These are phyloP conservation scores for Truncatella angustata DNA, from an alignment of 2,329 filamentous ascomycete species.

Conservation along the genomic window DNA sequence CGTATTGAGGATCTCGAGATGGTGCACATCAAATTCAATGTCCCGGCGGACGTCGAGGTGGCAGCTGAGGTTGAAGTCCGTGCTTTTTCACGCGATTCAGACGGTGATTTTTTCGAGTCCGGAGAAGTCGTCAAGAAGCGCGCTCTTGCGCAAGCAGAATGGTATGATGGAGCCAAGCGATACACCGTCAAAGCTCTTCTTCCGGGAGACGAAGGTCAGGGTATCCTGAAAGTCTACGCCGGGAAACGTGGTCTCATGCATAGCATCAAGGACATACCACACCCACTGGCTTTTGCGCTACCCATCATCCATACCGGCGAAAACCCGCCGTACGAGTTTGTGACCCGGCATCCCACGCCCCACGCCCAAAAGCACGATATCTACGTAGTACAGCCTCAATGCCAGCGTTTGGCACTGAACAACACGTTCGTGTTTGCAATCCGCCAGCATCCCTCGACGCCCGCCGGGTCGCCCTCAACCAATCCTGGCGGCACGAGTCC, in stretches of 20 bases:
- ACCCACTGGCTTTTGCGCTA: conserved; percentile 84
- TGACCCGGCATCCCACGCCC: conserved; percentile 89
- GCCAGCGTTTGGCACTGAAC: conserved; percentile 80
- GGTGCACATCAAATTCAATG: conserved; percentile 82
- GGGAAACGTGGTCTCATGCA: conserved; percentile 96
- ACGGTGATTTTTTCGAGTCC: conserved; percentile 92
- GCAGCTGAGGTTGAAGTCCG: conserved; percentile 89
- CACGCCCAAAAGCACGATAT: conserved; percentile 97
- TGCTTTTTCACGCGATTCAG: conserved; percentile 74
- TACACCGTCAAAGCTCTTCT: conserved; percentile 92
- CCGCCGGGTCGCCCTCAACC: conserved; percentile 37
- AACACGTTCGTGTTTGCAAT: conserved; percentile 98
- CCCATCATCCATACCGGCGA: conserved; percentile 87
- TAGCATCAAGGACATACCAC: conserved; percentile 92
- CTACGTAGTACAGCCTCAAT: conserved; percentile 96
- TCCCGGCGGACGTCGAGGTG: conserved; percentile 86
- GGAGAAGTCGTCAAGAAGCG: conserved; percentile 84
- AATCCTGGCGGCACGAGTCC: conserved; percentile 52
- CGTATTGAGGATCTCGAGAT: conserved; percentile 91
- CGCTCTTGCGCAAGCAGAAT: conserved; percentile 87
- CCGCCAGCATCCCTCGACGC: conserved; percentile 77
- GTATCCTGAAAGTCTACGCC: conserved; percentile 85
- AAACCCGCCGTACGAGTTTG: conserved; percentile 92
- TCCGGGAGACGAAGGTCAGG: conserved; percentile 87
- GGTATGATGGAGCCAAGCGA: conserved; percentile 81